Percentiles rank a stretch among this genome's conserved stretches.
Conservation (phyloP, 306 rosid genomes). For the Begonia peltatifolia region DNA sequence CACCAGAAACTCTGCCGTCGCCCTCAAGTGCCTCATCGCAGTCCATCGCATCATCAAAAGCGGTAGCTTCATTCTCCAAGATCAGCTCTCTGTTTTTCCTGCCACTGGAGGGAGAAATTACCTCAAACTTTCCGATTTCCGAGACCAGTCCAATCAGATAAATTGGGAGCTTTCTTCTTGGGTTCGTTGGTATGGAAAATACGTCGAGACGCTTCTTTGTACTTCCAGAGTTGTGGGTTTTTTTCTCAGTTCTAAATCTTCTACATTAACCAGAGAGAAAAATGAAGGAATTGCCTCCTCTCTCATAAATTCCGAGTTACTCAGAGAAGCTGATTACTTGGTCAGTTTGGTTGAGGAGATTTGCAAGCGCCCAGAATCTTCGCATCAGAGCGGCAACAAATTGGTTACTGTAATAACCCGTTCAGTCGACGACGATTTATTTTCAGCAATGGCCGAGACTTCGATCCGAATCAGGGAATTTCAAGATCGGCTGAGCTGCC, state of each 20-base stretch:
- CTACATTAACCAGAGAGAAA: slow-evolving; percentile 7
- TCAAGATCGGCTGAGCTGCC: slow-evolving; percentile 30
- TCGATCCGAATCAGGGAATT: slow-evolving; percentile 34
- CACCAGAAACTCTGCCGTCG: slow-evolving; percentile 68
- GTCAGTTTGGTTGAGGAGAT: slow-evolving; percentile 29
- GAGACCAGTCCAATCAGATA: slow-evolving; percentile 26
- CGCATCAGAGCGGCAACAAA: slow-evolving; percentile 10
- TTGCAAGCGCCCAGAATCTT: slow-evolving; percentile 28
- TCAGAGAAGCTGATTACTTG: slow-evolving; percentile 39
- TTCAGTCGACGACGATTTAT: slow-evolving; percentile 35
- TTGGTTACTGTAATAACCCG: slow-evolving; percentile 33
- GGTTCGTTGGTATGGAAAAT: slow-evolving; percentile 75
- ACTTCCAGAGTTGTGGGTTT: slow-evolving; percentile 38
- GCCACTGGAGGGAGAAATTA: slow-evolving; percentile 66
- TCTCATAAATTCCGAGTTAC: slow-evolving; percentile 23
- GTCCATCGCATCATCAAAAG: slow-evolving; percentile 45
- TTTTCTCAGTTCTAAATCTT: slow-evolving; percentile 22
- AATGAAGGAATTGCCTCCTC: slow-evolving; percentile 31
- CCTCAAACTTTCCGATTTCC: slow-evolving; percentile 83
- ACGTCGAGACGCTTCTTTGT: slow-evolving; percentile 39
- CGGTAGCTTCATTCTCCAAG: slow-evolving; percentile 77
- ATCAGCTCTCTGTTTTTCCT: slow-evolving; percentile 74
- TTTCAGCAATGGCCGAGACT: slow-evolving; percentile 17
- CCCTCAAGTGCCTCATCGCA: slow-evolving; percentile 75
- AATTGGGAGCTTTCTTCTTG: slow-evolving; percentile 68